A percentile compares a stretch with the other conserved stretches of the same genome.
These are phyloP conservation scores for Pythium volutum DNA, from an alignment of 352 stramenopile genomes.

Conservation along the genomic window DNA sequence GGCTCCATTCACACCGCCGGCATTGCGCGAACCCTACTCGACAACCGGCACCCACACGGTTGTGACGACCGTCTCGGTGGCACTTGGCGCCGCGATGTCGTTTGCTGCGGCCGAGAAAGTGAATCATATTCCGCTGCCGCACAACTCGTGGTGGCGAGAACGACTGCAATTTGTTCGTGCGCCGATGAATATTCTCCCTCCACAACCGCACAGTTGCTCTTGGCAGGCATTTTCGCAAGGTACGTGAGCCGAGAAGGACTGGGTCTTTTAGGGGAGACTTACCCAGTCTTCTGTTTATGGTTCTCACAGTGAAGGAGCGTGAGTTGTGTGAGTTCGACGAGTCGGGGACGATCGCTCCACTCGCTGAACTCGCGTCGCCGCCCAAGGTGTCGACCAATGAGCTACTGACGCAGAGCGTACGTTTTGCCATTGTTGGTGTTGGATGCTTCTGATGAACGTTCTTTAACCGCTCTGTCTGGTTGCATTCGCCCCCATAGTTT, in stretches of 20 bases:
- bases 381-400: slow-evolving; percentile 5
- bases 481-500: slow-evolving; percentile 4
- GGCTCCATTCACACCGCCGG: background rate
- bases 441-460: background rate
- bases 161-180: slow-evolving; percentile 21
- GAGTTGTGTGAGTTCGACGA: slow-evolving; percentile 11
- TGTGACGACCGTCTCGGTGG: slow-evolving; percentile 13
- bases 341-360: background rate
- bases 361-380: slow-evolving; percentile 1
- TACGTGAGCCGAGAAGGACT: background rate
- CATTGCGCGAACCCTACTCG: slow-evolving; percentile 5
- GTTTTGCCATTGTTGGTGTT: background rate
- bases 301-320: slow-evolving; percentile 8
- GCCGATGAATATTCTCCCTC: slow-evolving; percentile 28
- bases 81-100: background rate
- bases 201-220: background rate
- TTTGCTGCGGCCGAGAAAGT: background rate
- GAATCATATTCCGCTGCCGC: slow-evolving; percentile 18
- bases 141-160: slow-evolving; percentile 28
- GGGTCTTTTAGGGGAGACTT: background rate
- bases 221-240: slow-evolving; percentile 3
- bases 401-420: slow-evolving; percentile 9
- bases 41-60: slow-evolving; percentile 15
- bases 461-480: background rate
- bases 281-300: background rate